Conservation (phyloP, 2,329 filamentous ascomycete species). For the Epichloe gansuensis region DNA sequence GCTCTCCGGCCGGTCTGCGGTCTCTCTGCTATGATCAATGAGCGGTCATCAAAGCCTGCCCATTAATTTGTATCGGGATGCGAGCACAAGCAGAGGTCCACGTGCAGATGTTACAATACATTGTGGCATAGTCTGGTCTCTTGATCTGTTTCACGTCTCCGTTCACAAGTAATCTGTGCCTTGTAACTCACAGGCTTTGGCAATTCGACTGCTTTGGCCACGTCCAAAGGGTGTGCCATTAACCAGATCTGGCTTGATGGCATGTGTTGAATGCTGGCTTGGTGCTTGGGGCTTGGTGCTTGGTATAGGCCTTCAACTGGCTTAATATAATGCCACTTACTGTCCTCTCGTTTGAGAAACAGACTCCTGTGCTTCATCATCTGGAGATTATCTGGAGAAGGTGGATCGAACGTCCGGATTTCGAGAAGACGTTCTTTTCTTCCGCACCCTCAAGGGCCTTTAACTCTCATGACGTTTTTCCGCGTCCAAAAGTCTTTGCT, state of each 20-base stretch:
- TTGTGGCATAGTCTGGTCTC: not conserved
- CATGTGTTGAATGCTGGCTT: not conserved
- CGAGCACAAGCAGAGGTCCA: constrained; percentile 1
- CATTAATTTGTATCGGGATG: constrained; percentile 1
- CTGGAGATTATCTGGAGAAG: not conserved
- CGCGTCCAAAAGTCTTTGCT: not conserved
- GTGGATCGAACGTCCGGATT: not conserved
- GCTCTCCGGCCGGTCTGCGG: not conserved
- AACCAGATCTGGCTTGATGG: not conserved
- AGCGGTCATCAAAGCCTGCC: not conserved
- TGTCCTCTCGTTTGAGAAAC: not conserved
- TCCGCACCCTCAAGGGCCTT: not conserved
- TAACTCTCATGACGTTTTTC: not conserved
- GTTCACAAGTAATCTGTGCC: not conserved
- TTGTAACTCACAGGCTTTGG: not conserved
- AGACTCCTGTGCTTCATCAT: not conserved
- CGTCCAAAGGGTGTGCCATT: not conserved
- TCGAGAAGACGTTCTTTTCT: not conserved
- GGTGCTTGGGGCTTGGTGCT: not conserved
- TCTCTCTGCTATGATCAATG: not conserved
- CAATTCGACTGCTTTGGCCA: not conserved
- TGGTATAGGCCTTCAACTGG: not conserved
- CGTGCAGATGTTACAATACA: constrained; percentile 1
- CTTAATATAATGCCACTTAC: not conserved
- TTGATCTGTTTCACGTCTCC: constrained; percentile 1